These are phyloP conservation scores for Paecilomyces variotii DNA, from an alignment of 2,329 filamentous ascomycete species.

Conservation along the genomic window DNA sequence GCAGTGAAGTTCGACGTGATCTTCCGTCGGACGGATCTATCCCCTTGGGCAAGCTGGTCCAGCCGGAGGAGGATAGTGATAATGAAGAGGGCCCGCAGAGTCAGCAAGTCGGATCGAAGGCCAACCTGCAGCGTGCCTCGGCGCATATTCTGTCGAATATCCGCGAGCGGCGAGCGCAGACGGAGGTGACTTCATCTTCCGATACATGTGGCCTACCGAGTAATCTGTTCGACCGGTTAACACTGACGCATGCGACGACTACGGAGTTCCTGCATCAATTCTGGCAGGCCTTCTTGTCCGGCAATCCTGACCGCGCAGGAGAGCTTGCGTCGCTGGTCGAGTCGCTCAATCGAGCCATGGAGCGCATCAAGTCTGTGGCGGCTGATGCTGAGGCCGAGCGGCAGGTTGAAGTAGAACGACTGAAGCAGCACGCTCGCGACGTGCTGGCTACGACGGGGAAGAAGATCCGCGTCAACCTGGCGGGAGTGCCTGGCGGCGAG, in stretches of 20 bases:
- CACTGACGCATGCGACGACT: constrained; percentile 80
- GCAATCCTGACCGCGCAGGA: constrained; percentile 68
- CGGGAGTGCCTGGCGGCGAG: constrained; percentile 62
- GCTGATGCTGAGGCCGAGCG: constrained; percentile 70
- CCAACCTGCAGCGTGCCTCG: constrained; percentile 50
- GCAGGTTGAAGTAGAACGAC: constrained; percentile 55
- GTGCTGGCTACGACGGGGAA: constrained; percentile 65
- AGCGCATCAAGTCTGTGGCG: constrained; percentile 73
- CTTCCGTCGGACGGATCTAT: constrained; percentile 52
- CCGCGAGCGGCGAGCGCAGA: constrained; percentile 47
- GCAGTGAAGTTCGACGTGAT: constrained; percentile 47
- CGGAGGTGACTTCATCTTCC: constrained; percentile 26
- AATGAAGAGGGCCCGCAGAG: constrained; percentile 49
- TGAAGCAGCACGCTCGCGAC: constrained; percentile 63
- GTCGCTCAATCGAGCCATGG: constrained; percentile 66
- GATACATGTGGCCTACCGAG: constrained; percentile 41
- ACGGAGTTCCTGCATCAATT: constrained; percentile 97
- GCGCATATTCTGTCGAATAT: constrained; percentile 53
- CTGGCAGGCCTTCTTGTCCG: constrained; percentile 86
- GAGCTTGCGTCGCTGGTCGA: constrained; percentile 78
- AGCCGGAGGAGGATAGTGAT: constrained; percentile 49
- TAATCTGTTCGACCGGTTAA: constrained; percentile 53
- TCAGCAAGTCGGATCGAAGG: constrained; percentile 60
- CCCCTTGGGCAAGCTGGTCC: constrained; percentile 55
- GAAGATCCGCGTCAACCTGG: constrained; percentile 60